phyloP scores from a whole-genome alignment of 129 eudicot species.

The Chrysanthemum seticuspe region DNA sequence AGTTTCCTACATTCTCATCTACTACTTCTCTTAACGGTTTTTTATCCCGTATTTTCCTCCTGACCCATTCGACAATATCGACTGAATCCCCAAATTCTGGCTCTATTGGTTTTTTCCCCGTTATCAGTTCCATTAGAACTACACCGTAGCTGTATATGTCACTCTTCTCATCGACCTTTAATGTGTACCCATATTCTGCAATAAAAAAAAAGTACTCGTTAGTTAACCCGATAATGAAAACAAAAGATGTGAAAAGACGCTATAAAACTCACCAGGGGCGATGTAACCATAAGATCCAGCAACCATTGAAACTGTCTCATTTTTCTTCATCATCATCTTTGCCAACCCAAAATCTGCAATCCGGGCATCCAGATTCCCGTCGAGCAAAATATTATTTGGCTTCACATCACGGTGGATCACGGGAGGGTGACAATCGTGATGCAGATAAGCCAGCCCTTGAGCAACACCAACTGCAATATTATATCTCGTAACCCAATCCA shows the following conservation, averaged over 20 bases:
- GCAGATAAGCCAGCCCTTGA: constrained; percentile 86
- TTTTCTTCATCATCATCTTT: constrained; percentile 69
- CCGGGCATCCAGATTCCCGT: constrained; percentile 75
- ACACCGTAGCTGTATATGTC: constrained; percentile 95
- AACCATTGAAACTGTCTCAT: constrained; percentile 81
- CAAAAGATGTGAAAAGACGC: not conserved
- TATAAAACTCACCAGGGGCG: constrained; percentile 79
- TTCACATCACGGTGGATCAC: constrained; percentile 88
- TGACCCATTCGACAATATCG: constrained; percentile 73
- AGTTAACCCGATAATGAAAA: not conserved
- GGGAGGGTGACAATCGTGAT: constrained; percentile 84
- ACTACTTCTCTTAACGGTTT: constrained; percentile 56
- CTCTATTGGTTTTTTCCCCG: constrained; percentile 70
- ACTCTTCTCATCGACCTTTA: constrained; percentile 86
- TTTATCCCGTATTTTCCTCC: constrained; percentile 50
- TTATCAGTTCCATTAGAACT: constrained; percentile 76
- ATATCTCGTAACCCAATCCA: constrained; percentile 87
- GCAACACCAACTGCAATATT: constrained; percentile 91
- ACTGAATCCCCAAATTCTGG: constrained; percentile 69
- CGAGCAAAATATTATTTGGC: constrained; percentile 78
- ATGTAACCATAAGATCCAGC: constrained; percentile 96
- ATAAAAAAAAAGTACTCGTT: constrained; percentile 4
- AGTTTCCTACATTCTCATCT: constrained; percentile 63
- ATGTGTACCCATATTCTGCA: constrained; percentile 87
- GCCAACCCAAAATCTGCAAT: constrained; percentile 94